Evolutionary conservation across 2,329 filamentous ascomycete species (phyloP).

Genomic region (Dactylellina sp.): DNA sequence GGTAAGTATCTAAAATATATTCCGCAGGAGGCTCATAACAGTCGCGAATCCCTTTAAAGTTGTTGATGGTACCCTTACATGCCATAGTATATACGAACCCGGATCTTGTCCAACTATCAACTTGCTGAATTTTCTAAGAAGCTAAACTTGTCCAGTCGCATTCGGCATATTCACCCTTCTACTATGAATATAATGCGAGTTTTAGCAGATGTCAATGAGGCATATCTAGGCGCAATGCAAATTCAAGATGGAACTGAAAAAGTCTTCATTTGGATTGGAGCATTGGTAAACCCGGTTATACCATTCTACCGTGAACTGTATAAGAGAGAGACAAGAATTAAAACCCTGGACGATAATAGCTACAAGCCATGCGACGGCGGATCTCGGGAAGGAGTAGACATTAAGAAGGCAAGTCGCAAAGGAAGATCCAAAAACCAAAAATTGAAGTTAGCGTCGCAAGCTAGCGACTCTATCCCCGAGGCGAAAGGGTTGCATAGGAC

Average conservation of each 20-base stretch:
- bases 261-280: neutral
- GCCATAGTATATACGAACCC: slow-evolving; percentile 3
- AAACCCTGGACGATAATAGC: neutral
- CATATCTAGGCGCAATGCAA: slow-evolving; percentile 18
- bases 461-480: too few relatives aligned
- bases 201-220: slow-evolving; percentile 15
- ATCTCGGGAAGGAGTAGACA: neutral
- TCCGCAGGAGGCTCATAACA: too few relatives aligned
- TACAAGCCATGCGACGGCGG: neutral
- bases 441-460: neutral
- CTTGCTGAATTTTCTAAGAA: slow-evolving; percentile 4
- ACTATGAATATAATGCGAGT: neutral
- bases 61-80: neutral
- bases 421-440: neutral
- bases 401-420: neutral
- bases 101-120: slow-evolving; percentile 18
- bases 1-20: slow-evolving; percentile 4
- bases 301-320: slow-evolving; percentile 19
- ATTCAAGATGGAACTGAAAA: slow-evolving; percentile 1
- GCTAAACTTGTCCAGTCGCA: neutral
- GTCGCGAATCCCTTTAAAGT: too few relatives aligned
- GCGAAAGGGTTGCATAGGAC: too few relatives aligned
- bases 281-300: slow-evolving; percentile 20
- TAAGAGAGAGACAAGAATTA: neutral
- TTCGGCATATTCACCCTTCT: neutral